Conservation (phyloP, 441 rosid genomes). For the Theobroma grandiflorum region DNA sequence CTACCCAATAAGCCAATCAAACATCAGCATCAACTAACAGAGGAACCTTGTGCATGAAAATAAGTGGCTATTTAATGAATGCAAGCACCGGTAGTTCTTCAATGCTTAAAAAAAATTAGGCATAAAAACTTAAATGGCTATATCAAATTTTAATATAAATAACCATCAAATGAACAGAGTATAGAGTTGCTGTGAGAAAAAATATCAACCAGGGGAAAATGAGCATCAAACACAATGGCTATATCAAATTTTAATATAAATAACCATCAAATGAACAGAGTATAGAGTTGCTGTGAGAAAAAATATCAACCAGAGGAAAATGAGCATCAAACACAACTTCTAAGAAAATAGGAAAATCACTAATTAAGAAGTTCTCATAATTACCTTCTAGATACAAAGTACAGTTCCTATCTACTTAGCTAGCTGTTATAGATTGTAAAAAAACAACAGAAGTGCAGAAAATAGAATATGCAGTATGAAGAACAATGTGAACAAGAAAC, state of each 20-base stretch:
- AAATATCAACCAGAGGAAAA: neutral
- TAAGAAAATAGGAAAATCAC: neutral
- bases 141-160: neutral
- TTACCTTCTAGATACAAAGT: neutral
- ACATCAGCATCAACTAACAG: neutral
- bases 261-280: neutral
- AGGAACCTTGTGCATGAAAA: neutral
- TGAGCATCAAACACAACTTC: neutral
- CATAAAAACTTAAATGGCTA: neutral
- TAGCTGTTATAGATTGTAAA: neutral
- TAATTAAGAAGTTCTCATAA: neutral
- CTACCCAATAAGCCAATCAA: neutral
- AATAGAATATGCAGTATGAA: neutral
- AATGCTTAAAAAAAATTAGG: neutral
- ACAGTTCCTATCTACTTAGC: neutral
- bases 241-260: neutral
- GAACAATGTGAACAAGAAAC: slow-evolving; percentile 3
- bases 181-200: neutral
- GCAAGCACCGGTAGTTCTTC: neutral
- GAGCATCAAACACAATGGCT: no score
- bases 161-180: neutral
- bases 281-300: no score
- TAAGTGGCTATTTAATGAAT: neutral
- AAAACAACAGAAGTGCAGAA: neutral
- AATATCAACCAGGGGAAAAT: no score